Evolutionary conservation across 176 grass and related monocot genomes (phyloP).

Genomic region (Avena sativa): DNA sequence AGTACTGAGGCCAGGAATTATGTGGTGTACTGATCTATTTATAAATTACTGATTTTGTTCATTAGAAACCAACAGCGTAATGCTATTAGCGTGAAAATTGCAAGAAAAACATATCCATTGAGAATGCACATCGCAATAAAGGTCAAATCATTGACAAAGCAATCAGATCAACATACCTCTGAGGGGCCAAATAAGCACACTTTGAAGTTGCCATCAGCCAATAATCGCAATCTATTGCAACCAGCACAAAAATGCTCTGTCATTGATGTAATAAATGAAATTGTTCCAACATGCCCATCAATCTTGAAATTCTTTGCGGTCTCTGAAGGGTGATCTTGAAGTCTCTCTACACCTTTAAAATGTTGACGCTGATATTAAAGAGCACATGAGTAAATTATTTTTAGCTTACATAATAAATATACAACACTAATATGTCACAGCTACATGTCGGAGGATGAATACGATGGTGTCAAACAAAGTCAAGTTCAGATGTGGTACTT

Average conservation of each 20-base stretch:
- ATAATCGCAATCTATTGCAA: slow-evolving; percentile 86
- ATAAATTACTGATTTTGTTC: slow-evolving; percentile 14
- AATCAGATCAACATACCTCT: slow-evolving; percentile 63
- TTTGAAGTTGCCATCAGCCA: slow-evolving; percentile 98
- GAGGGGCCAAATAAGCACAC: slow-evolving; percentile 96
- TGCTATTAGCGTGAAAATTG: not conserved
- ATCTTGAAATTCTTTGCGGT: slow-evolving; percentile 97
- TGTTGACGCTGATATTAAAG: slow-evolving; percentile 56
- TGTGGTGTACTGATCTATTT: not conserved
- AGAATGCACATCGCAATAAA: not conserved
- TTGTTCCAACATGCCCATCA: slow-evolving; percentile 76
- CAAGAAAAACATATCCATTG: not conserved
- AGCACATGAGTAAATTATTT: slow-evolving; percentile 25
- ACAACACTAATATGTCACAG: not conserved
- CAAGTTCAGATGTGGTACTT: slow-evolving; percentile 64
- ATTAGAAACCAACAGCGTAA: not conserved
- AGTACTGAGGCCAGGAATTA: slow-evolving; percentile 18
- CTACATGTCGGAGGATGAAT: slow-evolving; percentile 16
- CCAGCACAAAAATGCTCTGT: slow-evolving; percentile 96
- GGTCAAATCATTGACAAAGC: not conserved
- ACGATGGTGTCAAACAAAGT: not conserved
- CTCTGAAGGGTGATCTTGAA: slow-evolving; percentile 85
- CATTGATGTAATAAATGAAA: slow-evolving; percentile 99
- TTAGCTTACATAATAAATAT: slow-evolving; percentile 36
- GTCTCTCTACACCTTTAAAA: slow-evolving; percentile 79